Evolutionary conservation across 164 flowering plant species (phyloP).

Genomic region (Stephania cephalantha): DNA sequence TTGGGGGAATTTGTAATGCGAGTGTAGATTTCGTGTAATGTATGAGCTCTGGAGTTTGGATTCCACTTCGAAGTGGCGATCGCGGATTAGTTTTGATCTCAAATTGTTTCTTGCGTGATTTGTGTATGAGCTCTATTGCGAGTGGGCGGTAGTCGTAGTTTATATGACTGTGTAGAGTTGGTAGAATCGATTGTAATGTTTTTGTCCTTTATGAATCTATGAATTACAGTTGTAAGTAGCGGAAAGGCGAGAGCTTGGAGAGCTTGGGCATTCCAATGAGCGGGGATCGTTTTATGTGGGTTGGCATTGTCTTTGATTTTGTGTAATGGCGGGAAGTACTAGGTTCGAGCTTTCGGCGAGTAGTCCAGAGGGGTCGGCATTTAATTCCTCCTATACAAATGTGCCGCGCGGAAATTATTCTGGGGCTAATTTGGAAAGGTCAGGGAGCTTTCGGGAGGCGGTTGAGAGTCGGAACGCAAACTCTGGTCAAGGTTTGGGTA

Average conservation of each 20-base stretch:
- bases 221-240: too few relatives aligned
- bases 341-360: slow-evolving; percentile 56
- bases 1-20: not conserved
- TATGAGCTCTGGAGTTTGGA: not conserved
- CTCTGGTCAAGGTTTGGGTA: slow-evolving; percentile 34
- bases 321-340: slow-evolving; percentile 56
- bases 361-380: slow-evolving; percentile 52
- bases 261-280: not conserved
- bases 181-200: not conserved
- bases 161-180: not conserved
- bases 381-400: slow-evolving; percentile 47
- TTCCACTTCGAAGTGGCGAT: not conserved
- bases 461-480: slow-evolving; percentile 38
- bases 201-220: not conserved
- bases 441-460: slow-evolving; percentile 72
- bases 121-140: not conserved
- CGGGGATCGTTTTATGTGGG: slow-evolving; percentile 3
- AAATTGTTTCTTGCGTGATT: not conserved
- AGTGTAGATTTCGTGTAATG: not conserved
- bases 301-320: slow-evolving; percentile 17
- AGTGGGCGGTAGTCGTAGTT: too few relatives aligned
- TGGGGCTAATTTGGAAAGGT: slow-evolving; percentile 54
- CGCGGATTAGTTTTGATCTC: not conserved
- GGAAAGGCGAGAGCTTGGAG: not conserved
- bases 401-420: slow-evolving; percentile 50